Evolutionary conservation across 2,329 filamentous ascomycete genomes (phyloP).

Genomic region (Cordyceps farinosa): DNA sequence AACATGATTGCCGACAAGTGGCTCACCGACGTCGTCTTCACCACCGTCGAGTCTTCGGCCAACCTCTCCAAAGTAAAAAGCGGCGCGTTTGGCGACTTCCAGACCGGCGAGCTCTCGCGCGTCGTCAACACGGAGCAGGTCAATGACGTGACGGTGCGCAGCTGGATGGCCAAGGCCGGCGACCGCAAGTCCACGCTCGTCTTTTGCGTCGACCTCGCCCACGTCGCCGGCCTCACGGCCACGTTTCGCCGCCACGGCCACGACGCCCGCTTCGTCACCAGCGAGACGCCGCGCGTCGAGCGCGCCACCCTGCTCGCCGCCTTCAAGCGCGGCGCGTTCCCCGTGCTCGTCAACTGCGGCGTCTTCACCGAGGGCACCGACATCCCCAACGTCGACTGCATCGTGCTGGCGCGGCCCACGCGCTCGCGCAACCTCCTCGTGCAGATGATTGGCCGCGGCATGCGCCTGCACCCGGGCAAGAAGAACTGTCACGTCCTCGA

Average conservation of each 20-base stretch:
- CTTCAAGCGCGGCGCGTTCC: slow-evolving; percentile 74
- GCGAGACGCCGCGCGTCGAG: slow-evolving; percentile 67
- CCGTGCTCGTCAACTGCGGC: slow-evolving; percentile 89
- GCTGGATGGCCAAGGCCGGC: slow-evolving; percentile 76
- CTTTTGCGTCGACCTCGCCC: slow-evolving; percentile 88
- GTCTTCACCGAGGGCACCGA: slow-evolving; percentile 98
- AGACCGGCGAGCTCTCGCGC: slow-evolving; percentile 68
- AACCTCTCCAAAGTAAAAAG: slow-evolving; percentile 70
- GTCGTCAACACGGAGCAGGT: slow-evolving; percentile 77
- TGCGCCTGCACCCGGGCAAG: slow-evolving; percentile 79
- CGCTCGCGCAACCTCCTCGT: slow-evolving; percentile 89
- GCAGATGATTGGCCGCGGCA: slow-evolving; percentile 95
- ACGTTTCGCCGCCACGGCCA: slow-evolving; percentile 74
- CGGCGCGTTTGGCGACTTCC: slow-evolving; percentile 69
- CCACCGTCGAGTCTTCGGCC: slow-evolving; percentile 79
- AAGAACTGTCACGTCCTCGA: slow-evolving; percentile 92
- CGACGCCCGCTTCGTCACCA: slow-evolving; percentile 83
- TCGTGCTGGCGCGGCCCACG: slow-evolving; percentile 83
- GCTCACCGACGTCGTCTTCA: slow-evolving; percentile 90
- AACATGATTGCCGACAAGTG: slow-evolving; percentile 80
- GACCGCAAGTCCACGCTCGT: slow-evolving; percentile 80
- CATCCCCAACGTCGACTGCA: slow-evolving; percentile 94
- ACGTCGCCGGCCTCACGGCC: slow-evolving; percentile 71
- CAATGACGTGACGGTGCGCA: slow-evolving; percentile 80
- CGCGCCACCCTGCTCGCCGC: slow-evolving; percentile 68